Evolutionary conservation across 2,329 filamentous ascomycete genomes (phyloP).

Genomic region (Apiospora kogelbergensis): DNA sequence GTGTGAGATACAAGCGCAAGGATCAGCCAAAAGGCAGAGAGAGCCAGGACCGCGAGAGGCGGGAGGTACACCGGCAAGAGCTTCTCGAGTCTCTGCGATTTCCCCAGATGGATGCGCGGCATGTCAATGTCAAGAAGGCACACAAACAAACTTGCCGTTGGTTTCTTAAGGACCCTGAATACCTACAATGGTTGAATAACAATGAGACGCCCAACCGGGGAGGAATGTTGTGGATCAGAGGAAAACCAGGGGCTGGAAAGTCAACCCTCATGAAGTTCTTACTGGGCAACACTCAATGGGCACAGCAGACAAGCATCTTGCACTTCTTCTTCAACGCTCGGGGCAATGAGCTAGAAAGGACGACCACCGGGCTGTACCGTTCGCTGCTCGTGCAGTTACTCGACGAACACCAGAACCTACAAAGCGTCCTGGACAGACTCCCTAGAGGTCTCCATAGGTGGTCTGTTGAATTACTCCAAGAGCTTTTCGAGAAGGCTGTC

Average conservation of each 20-base stretch:
- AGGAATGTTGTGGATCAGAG: slow-evolving; percentile 34
- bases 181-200: slow-evolving; percentile 36
- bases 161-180: slow-evolving; percentile 36
- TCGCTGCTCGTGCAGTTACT: slow-evolving; percentile 49
- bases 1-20: background rate
- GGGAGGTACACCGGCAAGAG: slow-evolving; percentile 1
- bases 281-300: slow-evolving; percentile 15
- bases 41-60: background rate
- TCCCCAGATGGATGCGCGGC: slow-evolving; percentile 39
- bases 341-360: slow-evolving; percentile 43
- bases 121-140: slow-evolving; percentile 31
- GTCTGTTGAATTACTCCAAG: slow-evolving; percentile 20
- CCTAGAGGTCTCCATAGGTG: background rate
- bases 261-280: slow-evolving; percentile 45
- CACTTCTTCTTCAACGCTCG: slow-evolving; percentile 50
- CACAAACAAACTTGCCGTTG: slow-evolving; percentile 40
- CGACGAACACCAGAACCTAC: slow-evolving; percentile 30
- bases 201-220: slow-evolving; percentile 15
- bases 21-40: too few relatives aligned
- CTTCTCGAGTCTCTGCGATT: slow-evolving; percentile 34
- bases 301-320: too few relatives aligned
- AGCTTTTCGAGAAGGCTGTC: slow-evolving; percentile 23
- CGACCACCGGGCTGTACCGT: slow-evolving; percentile 48
- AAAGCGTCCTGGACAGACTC: slow-evolving; percentile 29
- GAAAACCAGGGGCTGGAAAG: slow-evolving; percentile 34